Base-by-base conservation (phyloP, 192 early-diverging fungal genomes). In the Cladochytrium replicatum region DNA sequence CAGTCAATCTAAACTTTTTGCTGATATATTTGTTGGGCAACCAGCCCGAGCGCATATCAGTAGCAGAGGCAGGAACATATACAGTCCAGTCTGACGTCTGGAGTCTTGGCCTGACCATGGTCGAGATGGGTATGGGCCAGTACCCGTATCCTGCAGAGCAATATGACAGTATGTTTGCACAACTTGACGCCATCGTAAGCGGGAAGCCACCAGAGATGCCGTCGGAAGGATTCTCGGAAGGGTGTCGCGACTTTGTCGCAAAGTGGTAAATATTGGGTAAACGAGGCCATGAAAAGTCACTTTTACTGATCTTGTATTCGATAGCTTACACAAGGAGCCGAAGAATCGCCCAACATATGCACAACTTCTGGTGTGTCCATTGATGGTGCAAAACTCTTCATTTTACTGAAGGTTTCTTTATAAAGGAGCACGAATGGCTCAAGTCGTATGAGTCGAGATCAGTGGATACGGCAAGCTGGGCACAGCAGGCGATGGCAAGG, bases 21-120 rank as follows among this genome's bases (percentile, higher is more conserved):
- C 52, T 32, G 15, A 23, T 44, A 29, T n/a, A n/a, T n/a, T n/a
- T n/a, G n/a, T n/a, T n/a, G n/a, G n/a, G n/a, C 4, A 34, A 32
- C 19, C 62, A 88, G 77, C 93, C 93, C 17, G 93, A 97, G 59
- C 86, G 93, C 19, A 92, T 97, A 48, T 69, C 71, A 9, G 67
- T 51, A 2, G 57, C 48, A 2, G 67, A 68, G 19, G 59, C 75
- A 7, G 67, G 75, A 3, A 68, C 74, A 1, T 94, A 94, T 56
- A 84, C 87, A 0, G 86, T 90, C 2, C 77, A 85, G 28, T 91
- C 90, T 4, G 93, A 97, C 58, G 83, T 97, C 8, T 97, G 93
- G 93, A 87, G 85, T 4, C 71, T 97, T 19, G 93, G 93, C 6
- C 58, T 97, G 15, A 81, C 89, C 7, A 69, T 92, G 52, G 67